phyloP scores from a whole-genome alignment of 2,329 filamentous ascomycete genomes.

The Hymenoscyphus occultus region DNA sequence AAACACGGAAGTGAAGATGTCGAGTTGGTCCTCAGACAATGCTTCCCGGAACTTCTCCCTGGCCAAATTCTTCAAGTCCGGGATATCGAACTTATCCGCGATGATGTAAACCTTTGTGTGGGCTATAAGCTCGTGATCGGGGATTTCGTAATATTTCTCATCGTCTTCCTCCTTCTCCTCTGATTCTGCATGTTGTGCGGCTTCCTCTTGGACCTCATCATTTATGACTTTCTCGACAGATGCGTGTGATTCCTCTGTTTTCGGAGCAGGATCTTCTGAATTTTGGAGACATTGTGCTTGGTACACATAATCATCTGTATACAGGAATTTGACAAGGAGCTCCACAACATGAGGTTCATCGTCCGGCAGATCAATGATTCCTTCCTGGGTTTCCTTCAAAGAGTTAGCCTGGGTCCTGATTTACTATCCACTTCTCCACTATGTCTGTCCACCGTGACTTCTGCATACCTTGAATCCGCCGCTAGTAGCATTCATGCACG shows the following conservation, averaged over 20 bases:
- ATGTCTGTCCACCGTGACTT: not conserved
- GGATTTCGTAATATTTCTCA: too few species aligned
- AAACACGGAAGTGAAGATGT: not conserved
- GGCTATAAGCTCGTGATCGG: too few species aligned
- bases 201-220: too few species aligned
- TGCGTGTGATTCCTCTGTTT: too few species aligned
- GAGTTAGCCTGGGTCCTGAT: not conserved
- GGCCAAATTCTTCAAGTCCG: not conserved
- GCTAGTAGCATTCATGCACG: constrained; percentile 9
- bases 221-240: too few species aligned
- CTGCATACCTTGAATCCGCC: constrained; percentile 6
- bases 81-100: constrained; percentile 2
- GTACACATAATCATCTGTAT: not conserved
- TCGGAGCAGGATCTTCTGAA: too few species aligned
- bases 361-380: not conserved
- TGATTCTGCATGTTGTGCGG: too few species aligned
- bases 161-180: too few species aligned
- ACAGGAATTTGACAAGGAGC: not conserved
- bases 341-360: not conserved
- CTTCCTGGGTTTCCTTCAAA: not conserved
- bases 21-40: not conserved
- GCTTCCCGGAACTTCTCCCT: not conserved
- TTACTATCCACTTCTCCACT: not conserved
- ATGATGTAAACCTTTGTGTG: not conserved
- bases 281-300: not conserved